A percentile compares a stretch with the other conserved stretches of the same genome.
These are phyloP conservation scores for Pythium sukuiense DNA, from an alignment of 352 stramenopile genomes.

Conservation along the genomic window DNA sequence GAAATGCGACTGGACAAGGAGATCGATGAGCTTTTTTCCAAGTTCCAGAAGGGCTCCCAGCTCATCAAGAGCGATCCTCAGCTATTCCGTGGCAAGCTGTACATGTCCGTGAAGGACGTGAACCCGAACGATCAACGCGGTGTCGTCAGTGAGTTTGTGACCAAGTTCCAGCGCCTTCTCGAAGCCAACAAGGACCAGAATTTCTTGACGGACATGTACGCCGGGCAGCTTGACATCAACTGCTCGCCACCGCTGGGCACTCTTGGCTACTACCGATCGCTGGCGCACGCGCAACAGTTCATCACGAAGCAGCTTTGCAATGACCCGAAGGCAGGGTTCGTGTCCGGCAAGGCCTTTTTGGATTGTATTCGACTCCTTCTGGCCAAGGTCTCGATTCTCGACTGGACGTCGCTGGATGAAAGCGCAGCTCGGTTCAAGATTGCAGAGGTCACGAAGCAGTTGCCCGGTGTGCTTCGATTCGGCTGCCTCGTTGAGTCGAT, in stretches of 20 bases:
- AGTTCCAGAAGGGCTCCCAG: constrained; percentile 67
- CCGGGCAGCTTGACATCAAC: constrained; percentile 58
- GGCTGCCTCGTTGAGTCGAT: constrained; percentile 30
- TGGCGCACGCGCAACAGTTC: constrained; percentile 39
- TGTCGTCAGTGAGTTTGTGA: constrained; percentile 50
- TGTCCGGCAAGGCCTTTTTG: constrained; percentile 52
- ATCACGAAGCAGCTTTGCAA: constrained; percentile 35
- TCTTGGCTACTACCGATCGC: constrained; percentile 58
- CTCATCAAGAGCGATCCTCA: constrained; percentile 57
- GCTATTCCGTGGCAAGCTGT: constrained; percentile 60
- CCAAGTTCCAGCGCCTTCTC: constrained; percentile 53
- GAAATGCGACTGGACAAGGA: constrained; percentile 82
- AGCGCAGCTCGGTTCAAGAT: constrained; percentile 52
- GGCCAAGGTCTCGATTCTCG: constrained; percentile 73
- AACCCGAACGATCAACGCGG: constrained; percentile 59
- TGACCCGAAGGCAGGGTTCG: constrained; percentile 34
- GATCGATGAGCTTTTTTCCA: constrained; percentile 62
- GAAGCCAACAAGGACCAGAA: constrained; percentile 55
- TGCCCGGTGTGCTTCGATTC: constrained; percentile 48
- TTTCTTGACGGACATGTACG: constrained; percentile 71
- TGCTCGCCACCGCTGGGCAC: constrained; percentile 69
- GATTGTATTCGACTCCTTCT: constrained; percentile 72
- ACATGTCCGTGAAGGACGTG: constrained; percentile 76
- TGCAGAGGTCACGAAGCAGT: constrained; percentile 43
- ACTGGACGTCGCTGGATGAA: constrained; percentile 73